Conservation (phyloP, 768 basidiomycete species). For the Termitomyces sp. region DNA sequence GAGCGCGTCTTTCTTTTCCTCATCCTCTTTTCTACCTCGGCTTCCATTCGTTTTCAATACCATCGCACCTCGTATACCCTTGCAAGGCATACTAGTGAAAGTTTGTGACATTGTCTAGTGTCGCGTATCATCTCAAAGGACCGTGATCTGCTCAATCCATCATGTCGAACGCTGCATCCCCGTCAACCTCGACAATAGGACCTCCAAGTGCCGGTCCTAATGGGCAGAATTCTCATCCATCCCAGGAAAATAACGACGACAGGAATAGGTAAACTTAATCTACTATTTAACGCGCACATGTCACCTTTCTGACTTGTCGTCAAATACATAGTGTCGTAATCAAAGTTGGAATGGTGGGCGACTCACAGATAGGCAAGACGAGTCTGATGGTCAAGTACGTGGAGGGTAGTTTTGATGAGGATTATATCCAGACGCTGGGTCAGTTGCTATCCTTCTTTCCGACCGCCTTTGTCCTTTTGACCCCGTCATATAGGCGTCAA, state of each 20-base stretch:
- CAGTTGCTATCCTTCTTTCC: slow-evolving; percentile 20
- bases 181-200: slow-evolving; percentile 41
- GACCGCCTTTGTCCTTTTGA: slow-evolving; percentile 5
- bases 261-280: slow-evolving; percentile 54
- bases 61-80: slow-evolving; percentile 16
- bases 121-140: slow-evolving; percentile 11
- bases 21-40: slow-evolving; percentile 20
- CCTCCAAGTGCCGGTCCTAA: slow-evolving; percentile 43
- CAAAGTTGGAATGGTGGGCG: slow-evolving; percentile 99
- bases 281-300: slow-evolving; percentile 2
- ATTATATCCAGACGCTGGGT: slow-evolving; percentile 99
- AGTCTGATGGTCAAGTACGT: slow-evolving; percentile 99
- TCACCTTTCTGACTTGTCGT: not conserved
- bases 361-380: slow-evolving; percentile 99
- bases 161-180: slow-evolving; percentile 49
- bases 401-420: slow-evolving; percentile 97
- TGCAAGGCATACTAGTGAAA: slow-evolving; percentile 13
- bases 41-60: slow-evolving; percentile 16
- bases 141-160: slow-evolving; percentile 19
- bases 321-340: slow-evolving; percentile 69
- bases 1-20: slow-evolving; percentile 36
- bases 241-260: slow-evolving; percentile 62
- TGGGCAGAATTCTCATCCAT: slow-evolving; percentile 44
- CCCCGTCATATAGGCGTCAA: slow-evolving; percentile 68
- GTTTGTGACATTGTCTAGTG: slow-evolving; percentile 13